phyloP scores from a whole-genome alignment of 2,329 filamentous ascomycete genomes.

The Clarireedia homoeocarpa region DNA sequence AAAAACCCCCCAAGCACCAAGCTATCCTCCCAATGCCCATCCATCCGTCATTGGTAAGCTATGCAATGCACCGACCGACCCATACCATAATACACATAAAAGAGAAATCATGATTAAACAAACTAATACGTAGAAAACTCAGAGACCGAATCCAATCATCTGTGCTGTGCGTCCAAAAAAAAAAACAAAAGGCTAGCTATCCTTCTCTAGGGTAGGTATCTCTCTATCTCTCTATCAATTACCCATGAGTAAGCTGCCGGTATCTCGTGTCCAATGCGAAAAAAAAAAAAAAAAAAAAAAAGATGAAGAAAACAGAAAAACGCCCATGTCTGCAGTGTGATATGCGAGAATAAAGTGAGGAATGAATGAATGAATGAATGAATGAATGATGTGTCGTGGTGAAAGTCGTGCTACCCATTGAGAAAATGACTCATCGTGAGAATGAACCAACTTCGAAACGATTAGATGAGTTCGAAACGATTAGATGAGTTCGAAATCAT shows the following conservation, averaged over 20 bases:
- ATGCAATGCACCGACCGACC: neutral
- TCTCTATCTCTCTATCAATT: neutral
- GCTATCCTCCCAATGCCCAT: slow-evolving; percentile 7
- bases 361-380: neutral
- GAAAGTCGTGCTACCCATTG: neutral
- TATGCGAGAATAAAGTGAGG: neutral
- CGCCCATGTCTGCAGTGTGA: neutral
- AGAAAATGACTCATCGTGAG: neutral
- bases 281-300: neutral
- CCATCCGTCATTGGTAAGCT: slow-evolving; percentile 4
- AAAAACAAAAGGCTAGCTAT: slow-evolving; percentile 8
- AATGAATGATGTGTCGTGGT: neutral
- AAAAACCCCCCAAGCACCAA: neutral
- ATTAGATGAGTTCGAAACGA: slow-evolving; percentile 27
- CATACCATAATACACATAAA: slow-evolving; percentile 3
- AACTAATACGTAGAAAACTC: neutral
- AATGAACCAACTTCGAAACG: neutral
- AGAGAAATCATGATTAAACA: neutral
- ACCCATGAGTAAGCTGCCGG: slow-evolving; percentile 6
- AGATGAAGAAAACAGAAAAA: neutral
- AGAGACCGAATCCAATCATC: neutral
- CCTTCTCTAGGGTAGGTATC: slow-evolving; percentile 1
- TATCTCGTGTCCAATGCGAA: neutral
- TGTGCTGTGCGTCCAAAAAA: neutral
- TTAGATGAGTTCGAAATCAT: slow-evolving; percentile 30